phyloP scores from a whole-genome alignment of 208 protist species.

The Naegleria fowleri region DNA sequence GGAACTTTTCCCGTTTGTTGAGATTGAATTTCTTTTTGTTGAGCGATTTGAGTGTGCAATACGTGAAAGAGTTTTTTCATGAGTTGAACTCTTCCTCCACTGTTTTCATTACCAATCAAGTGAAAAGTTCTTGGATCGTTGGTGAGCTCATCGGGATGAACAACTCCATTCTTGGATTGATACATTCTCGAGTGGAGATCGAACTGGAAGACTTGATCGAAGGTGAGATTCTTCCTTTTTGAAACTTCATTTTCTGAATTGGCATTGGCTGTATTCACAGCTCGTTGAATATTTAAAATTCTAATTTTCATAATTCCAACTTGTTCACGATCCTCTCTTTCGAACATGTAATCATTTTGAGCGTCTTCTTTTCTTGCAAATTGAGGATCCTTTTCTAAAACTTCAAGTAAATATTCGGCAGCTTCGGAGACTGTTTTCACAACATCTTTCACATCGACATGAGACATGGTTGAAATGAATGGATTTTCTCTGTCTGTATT shows the following conservation, averaged over 20 bases:
- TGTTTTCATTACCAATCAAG: background rate
- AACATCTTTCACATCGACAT: background rate
- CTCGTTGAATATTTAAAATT: background rate
- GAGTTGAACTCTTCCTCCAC: background rate
- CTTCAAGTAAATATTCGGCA: background rate
- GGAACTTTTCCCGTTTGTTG: background rate
- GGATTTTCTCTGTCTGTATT: background rate
- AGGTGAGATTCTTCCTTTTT: background rate
- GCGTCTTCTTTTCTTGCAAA: background rate
- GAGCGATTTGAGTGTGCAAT: background rate
- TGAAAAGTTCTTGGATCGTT: slow-evolving; percentile 6
- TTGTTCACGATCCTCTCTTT: background rate
- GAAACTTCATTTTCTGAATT: background rate
- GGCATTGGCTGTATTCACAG: background rate
- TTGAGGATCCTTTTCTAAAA: background rate
- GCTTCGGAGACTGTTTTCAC: background rate
- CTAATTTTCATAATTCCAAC: background rate
- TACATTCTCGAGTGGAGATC: background rate
- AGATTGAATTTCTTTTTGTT: background rate
- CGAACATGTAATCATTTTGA: slow-evolving; percentile 25
- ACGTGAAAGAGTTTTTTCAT: background rate
- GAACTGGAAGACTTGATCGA: background rate
- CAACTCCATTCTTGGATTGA: background rate
- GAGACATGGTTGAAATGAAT: background rate
- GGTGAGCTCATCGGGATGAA: background rate